Conservation (phyloP, 805 yeast genomes). For the Phaffomyces opuntiae region DNA sequence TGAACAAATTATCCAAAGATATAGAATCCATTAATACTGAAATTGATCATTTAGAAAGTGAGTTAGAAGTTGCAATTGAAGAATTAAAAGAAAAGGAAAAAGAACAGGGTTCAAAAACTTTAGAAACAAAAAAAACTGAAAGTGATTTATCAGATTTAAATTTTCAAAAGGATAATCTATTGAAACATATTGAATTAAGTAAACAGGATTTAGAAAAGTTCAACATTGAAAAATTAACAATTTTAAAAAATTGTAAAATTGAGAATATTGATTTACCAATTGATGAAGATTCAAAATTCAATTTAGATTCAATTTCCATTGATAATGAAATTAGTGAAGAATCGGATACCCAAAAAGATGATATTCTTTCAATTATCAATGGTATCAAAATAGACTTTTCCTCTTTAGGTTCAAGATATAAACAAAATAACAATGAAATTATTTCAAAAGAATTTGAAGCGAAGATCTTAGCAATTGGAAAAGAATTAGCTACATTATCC, state of each 20-base stretch:
- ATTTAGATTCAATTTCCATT: conserved; percentile 4
- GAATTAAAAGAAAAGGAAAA: conserved; percentile 30
- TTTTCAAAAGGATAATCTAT: conserved; percentile 20
- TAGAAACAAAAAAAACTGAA: conserved; percentile 35
- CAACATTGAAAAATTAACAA: conserved; percentile 48
- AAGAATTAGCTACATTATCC: conserved; percentile 36
- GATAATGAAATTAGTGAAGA: conserved; percentile 42
- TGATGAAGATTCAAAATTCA: conserved; percentile 1
- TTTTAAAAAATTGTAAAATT: conserved; percentile 67
- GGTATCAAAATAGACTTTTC: conserved; percentile 51
- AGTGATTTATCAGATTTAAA: conserved; percentile 37
- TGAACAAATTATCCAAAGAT: conserved; percentile 27
- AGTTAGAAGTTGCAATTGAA: conserved; percentile 30
- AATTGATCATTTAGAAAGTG: conserved; percentile 34
- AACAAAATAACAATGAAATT: conserved; percentile 27
- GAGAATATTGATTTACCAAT: conserved; percentile 63
- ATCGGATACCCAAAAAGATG: conserved; percentile 14
- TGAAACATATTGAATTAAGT: conserved; percentile 30
- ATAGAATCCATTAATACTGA: conserved; percentile 27
- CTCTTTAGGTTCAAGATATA: conserved; percentile 35
- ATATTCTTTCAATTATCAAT: conserved; percentile 33
- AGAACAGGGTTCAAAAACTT: conserved; percentile 25
- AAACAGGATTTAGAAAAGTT: conserved; percentile 50
- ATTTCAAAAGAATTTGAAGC: conserved; percentile 30
- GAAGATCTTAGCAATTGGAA: conserved; percentile 30